Evolutionary conservation across 176 grass and related monocot genomes (phyloP).

Genomic region (Eragrostis curvula): DNA sequence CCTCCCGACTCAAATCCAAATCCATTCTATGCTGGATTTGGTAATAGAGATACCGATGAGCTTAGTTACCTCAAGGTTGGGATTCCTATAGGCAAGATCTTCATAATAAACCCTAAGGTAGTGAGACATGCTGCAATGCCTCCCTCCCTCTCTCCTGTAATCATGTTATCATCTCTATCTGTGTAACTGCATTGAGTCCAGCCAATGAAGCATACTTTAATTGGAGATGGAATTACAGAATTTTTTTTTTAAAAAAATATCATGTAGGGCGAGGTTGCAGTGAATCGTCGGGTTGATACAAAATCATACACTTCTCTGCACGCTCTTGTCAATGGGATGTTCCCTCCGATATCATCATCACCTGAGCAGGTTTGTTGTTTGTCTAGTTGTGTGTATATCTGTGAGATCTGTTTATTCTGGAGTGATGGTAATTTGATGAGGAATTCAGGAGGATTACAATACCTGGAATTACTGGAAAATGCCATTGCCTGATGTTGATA

Average conservation of each 20-base stretch:
- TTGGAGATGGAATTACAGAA: constrained; percentile 7
- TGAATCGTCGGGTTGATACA: constrained; percentile 84
- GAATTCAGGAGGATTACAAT: constrained; percentile 84
- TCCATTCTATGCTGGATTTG: constrained; percentile 98
- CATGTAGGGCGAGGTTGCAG: constrained; percentile 86
- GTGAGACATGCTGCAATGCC: neutral
- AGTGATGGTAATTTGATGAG: constrained; percentile 16
- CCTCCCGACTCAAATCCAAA: constrained; percentile 86
- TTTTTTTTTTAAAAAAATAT: neutral
- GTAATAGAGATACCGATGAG: constrained; percentile 96
- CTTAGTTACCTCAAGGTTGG: constrained; percentile 95
- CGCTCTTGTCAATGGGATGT: constrained; percentile 92
- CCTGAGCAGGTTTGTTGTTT: constrained; percentile 64
- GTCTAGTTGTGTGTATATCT: constrained; percentile 1
- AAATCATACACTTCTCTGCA: constrained; percentile 90
- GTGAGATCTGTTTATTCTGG: neutral
- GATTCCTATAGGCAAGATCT: constrained; percentile 94
- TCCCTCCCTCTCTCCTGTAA: neutral
- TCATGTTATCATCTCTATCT: constrained; percentile 3
- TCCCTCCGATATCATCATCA: constrained; percentile 73
- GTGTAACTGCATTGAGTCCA: neutral
- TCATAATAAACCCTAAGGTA: constrained; percentile 99
- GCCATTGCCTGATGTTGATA: constrained; percentile 69
- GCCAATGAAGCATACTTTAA: neutral
- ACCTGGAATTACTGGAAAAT: constrained; percentile 91